A percentile compares a stretch with the other conserved stretches of the same genome.
Evolutionary conservation across 768 basidiomycete genomes (phyloP).

Genomic region (Mycena filopes): DNA sequence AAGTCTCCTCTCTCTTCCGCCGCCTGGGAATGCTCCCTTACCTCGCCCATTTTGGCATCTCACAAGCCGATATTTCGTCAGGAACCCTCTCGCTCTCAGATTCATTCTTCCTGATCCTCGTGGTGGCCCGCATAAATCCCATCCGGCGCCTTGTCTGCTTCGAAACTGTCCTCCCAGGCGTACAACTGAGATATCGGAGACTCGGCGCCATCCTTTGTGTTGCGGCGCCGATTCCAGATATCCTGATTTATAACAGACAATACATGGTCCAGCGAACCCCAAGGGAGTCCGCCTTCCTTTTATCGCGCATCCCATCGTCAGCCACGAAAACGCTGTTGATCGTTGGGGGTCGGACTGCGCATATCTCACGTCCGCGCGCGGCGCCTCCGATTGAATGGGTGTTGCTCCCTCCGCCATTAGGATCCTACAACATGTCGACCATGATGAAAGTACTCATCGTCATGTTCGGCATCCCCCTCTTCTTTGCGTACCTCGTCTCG

Average conservation of each 20-base stretch:
- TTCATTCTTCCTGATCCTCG: constrained; percentile 28
- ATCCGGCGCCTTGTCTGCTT: constrained; percentile 25
- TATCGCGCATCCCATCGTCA: constrained; percentile 12
- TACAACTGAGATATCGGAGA: not conserved
- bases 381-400: constrained; percentile 26
- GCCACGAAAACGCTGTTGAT: constrained; percentile 14
- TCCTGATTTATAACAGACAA: constrained; percentile 22
- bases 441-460: constrained; percentile 20
- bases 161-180: not conserved
- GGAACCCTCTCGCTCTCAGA: constrained; percentile 24
- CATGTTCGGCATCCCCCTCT: constrained; percentile 29
- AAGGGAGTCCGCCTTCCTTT: constrained; percentile 13
- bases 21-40: constrained; percentile 18
- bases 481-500: constrained; percentile 33
- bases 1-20: constrained; percentile 13
- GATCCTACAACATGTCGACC: not conserved
- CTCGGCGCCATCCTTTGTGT: constrained; percentile 8
- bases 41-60: constrained; percentile 18
- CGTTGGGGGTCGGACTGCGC: not conserved
- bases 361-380: constrained; percentile 20
- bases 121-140: constrained; percentile 20
- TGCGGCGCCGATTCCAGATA: constrained; percentile 27
- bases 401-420: constrained; percentile 23
- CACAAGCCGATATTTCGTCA: constrained; percentile 15
- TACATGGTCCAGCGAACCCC: constrained; percentile 16